A percentile compares a stretch with the other conserved stretches of the same genome.
Conservation (phyloP, 805 yeast genomes). For the Zygosaccharomyces gambellarensis region DNA sequence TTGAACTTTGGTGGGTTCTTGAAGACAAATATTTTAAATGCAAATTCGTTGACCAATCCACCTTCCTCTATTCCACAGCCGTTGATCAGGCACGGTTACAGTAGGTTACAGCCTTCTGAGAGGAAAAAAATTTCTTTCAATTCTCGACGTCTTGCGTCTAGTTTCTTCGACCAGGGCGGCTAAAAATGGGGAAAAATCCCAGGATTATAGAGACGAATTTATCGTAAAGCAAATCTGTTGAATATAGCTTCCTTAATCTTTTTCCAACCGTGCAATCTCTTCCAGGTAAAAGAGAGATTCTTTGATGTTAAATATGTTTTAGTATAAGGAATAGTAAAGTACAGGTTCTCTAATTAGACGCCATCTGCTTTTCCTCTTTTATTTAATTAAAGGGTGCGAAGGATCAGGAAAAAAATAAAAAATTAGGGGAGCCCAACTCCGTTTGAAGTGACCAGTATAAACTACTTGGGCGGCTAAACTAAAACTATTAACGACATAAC, state of each 20-base stretch:
- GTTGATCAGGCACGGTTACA: too few species aligned
- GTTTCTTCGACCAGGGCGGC: neutral
- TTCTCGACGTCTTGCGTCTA: neutral
- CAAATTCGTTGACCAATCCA: too few species aligned
- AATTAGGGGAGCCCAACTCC: conserved; percentile 1
- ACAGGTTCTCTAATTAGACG: neutral
- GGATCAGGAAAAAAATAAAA: neutral
- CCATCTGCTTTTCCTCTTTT: neutral
- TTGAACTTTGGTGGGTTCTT: too few species aligned
- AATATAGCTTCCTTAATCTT: neutral
- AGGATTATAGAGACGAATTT: neutral
- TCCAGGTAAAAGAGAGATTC: neutral
- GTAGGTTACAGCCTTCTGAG: too few species aligned
- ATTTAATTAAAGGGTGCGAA: neutral
- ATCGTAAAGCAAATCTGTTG: neutral
- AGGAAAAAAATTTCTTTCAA: neutral
- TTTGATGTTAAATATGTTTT: neutral
- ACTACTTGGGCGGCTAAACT: conserved; percentile 4
- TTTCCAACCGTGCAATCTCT: neutral
- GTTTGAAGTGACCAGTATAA: conserved; percentile 1
- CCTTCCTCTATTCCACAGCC: too few species aligned
- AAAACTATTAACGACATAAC: neutral
- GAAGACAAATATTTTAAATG: too few species aligned
- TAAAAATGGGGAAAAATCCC: neutral
- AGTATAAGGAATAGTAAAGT: neutral